Conservation (phyloP, 495 filamentous ascomycete genomes). For the Thermochaetoides thermophila region DNA sequence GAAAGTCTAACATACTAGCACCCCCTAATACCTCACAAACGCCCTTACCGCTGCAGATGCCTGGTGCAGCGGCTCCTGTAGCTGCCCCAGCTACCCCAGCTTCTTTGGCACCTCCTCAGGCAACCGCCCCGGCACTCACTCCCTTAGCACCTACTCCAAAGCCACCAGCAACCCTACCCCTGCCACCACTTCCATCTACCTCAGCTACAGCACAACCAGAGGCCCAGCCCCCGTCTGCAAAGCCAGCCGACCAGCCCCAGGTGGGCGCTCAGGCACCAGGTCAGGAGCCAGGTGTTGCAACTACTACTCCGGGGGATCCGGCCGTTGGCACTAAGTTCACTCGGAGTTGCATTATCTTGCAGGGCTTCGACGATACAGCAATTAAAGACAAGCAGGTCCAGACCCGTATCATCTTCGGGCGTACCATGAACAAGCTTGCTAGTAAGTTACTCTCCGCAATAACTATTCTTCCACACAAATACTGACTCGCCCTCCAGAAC, state of each 20-base stretch:
- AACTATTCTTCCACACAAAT: conserved; percentile 7
- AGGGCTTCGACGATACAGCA: conserved; percentile 39
- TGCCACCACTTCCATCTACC: too few relatives aligned
- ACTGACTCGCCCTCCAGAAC: conserved; percentile 20
- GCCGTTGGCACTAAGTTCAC: conserved; percentile 23
- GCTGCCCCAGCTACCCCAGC: too few relatives aligned
- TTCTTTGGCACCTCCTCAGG: too few relatives aligned
- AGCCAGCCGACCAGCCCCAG: too few relatives aligned
- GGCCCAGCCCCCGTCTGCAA: conserved; percentile 5
- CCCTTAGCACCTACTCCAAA: too few relatives aligned
- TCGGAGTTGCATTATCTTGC: conserved; percentile 39
- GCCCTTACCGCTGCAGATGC: too few relatives aligned
- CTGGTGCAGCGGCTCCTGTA: too few relatives aligned
- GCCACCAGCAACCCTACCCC: too few relatives aligned
- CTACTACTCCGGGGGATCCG: conserved; percentile 7
- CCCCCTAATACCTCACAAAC: conserved; percentile 5
- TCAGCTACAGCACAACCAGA: too few relatives aligned
- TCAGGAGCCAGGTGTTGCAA: too few relatives aligned
- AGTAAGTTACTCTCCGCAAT: conserved; percentile 22
- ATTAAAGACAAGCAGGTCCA: conserved; percentile 41
- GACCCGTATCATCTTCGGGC: conserved; percentile 36
- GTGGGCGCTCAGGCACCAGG: too few relatives aligned
- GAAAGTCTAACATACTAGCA: conserved; percentile 12
- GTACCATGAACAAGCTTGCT: conserved; percentile 36
- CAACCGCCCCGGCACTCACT: too few relatives aligned